These are phyloP conservation scores for Kurtzmaniella natalensis DNA, from an alignment of 1,139 yeast species.

Conservation along the genomic window DNA sequence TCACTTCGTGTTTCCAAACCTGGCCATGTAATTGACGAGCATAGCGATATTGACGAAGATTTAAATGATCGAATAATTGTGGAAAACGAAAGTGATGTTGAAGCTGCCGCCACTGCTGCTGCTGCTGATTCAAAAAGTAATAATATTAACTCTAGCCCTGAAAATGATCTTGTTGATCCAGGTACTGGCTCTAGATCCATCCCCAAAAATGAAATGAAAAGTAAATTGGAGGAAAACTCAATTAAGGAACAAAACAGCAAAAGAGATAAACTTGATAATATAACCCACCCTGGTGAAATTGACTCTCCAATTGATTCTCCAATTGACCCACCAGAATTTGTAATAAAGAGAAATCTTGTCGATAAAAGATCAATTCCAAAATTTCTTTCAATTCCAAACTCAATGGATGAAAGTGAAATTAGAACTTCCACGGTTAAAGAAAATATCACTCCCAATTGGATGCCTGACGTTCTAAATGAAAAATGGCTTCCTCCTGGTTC, in stretches of 20 bases:
- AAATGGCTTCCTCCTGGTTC: constrained; percentile 25
- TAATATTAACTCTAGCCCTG: background rate
- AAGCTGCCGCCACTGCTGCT: background rate
- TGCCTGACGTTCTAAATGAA: constrained; percentile 38
- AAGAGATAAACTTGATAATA: no score
- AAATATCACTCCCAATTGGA: constrained; percentile 40
- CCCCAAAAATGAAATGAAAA: background rate
- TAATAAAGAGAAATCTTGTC: background rate
- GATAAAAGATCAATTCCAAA: background rate
- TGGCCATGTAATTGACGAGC: background rate
- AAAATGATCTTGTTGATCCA: background rate
- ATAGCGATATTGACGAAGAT: background rate
- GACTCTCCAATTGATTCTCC: no score
- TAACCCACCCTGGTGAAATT: no score
- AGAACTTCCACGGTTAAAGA: constrained; percentile 5
- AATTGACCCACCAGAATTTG: background rate
- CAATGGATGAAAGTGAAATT: background rate
- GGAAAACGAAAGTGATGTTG: background rate
- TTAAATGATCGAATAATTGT: background rate
- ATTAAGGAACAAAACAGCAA: background rate
- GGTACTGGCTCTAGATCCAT: no score
- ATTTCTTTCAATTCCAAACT: background rate
- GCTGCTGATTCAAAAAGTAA: background rate
- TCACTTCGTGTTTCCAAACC: constrained; percentile 14
- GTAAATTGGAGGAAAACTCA: background rate